Conservation (phyloP, 2,329 filamentous ascomycete genomes). For the Pestalotiopsis sp. region DNA sequence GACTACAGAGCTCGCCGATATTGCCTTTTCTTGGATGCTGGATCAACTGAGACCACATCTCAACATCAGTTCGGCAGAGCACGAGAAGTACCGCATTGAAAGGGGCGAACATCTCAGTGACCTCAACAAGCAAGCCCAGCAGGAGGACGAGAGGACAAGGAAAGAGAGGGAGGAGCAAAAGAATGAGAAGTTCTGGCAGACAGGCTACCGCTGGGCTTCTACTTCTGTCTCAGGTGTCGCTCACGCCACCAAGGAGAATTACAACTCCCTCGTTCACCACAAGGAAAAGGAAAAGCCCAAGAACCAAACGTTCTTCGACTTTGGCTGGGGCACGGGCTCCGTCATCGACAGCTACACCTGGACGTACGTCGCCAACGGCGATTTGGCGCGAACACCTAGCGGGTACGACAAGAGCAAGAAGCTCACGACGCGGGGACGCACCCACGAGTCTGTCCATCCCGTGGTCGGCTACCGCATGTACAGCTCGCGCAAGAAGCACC, state of each 20-base stretch:
- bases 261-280: background rate
- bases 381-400: constrained; percentile 6
- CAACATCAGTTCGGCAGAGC: background rate
- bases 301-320: background rate
- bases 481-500: background rate
- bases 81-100: background rate
- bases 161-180: background rate
- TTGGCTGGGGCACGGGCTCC: constrained; percentile 17
- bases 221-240: background rate
- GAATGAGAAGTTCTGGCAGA: background rate
- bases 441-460: constrained; percentile 15
- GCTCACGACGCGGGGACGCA: constrained; percentile 1
- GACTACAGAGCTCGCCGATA: background rate
- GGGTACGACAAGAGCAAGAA: background rate
- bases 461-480: constrained; percentile 13
- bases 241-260: background rate
- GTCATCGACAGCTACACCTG: constrained; percentile 15
- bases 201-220: background rate
- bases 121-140: background rate
- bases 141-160: background rate
- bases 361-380: constrained; percentile 5
- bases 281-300: background rate
- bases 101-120: background rate
- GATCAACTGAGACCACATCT: background rate
- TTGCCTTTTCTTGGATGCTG: background rate